Evolutionary conservation across 805 yeast species (phyloP), one percentile per base, ranked within the genome.

Genomic region (Starmerella sp.): DNA sequence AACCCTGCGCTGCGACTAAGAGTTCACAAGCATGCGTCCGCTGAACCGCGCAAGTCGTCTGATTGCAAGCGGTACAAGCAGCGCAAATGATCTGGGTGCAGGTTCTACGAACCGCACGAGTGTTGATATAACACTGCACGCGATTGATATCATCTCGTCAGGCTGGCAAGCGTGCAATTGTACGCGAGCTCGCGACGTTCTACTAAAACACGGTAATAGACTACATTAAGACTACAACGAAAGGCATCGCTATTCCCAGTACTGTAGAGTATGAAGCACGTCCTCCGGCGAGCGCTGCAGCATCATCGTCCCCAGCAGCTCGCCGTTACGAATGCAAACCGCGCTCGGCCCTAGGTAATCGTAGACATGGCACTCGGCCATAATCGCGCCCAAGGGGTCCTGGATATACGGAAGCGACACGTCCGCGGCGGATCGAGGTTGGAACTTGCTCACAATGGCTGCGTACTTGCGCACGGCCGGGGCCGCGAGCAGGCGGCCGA

Each of bases 261-360:
- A 41, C 9, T 31, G 38, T 2, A 56, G 29, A 3, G 50, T 50
- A 11, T 43, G 38, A 17, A 35, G 41, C n/a, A 59, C 36, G 29
- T 46, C 53, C 10, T 41, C 57, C 15, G 53, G 51, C 1, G 57
- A 31, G 10, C 64, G 57, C 15, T 55, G 54, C 37, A 62, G 55
- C 60, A 64, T 52, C 29, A 53, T 41, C n/a, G 66, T 61, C 5
- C 63, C 57, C 39, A 54, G 54, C 11, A 63, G 61, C 48, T 61
- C 62, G 32, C 58, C 54, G 45, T 63, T 54, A 15, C 63, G 65
- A 11, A 67, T 60, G 44, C 60, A 57, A 13, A 67, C 69, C 9
- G 68, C 56, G 3, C 69, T 66, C 10, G 71, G 69, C 3, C 71
- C 72, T n/a, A 67, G 53, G 4, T 68, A 69, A 38, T 64, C 66